Evolutionary conservation across 441 rosid genomes (phyloP).

Genomic region (Bruguiera hainesii): DNA sequence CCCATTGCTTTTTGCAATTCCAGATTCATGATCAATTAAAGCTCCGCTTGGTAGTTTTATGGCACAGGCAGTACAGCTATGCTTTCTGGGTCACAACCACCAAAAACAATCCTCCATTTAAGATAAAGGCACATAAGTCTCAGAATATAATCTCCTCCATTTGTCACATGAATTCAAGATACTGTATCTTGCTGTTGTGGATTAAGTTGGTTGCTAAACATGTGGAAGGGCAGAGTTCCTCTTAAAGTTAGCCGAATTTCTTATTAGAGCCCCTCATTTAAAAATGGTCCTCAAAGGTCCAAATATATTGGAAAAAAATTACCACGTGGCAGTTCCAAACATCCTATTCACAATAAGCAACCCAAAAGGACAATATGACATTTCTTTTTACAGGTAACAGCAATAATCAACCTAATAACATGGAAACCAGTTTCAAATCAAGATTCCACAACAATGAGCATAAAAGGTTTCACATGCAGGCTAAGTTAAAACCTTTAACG

Average conservation of each 20-base stretch:
- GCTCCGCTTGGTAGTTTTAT: not conserved
- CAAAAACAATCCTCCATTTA: not conserved
- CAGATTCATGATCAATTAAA: not conserved
- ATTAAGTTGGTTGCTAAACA: not conserved
- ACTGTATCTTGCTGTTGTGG: no score
- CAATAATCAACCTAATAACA: not conserved
- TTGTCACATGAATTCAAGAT: no score
- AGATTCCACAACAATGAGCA: not conserved
- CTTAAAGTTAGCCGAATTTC: not conserved
- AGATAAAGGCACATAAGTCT: not conserved
- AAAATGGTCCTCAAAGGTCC: not conserved
- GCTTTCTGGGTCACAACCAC: not conserved
- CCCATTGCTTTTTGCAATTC: not conserved
- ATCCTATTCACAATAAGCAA: constrained; percentile 12
- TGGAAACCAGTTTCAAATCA: constrained; percentile 4
- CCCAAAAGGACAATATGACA: not conserved
- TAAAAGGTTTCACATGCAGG: not conserved
- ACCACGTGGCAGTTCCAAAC: no score
- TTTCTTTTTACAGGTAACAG: not conserved
- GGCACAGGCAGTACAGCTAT: not conserved
- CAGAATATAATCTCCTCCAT: no score
- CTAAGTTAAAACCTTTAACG: not conserved
- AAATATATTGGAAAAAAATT: no score
- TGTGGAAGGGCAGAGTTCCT: not conserved
- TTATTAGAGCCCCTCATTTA: not conserved